Evolutionary conservation across 1,284 basidiomycete species (phyloP), one percentile per base, ranked within the genome.

Genomic region (Tylopilus sp.): DNA sequence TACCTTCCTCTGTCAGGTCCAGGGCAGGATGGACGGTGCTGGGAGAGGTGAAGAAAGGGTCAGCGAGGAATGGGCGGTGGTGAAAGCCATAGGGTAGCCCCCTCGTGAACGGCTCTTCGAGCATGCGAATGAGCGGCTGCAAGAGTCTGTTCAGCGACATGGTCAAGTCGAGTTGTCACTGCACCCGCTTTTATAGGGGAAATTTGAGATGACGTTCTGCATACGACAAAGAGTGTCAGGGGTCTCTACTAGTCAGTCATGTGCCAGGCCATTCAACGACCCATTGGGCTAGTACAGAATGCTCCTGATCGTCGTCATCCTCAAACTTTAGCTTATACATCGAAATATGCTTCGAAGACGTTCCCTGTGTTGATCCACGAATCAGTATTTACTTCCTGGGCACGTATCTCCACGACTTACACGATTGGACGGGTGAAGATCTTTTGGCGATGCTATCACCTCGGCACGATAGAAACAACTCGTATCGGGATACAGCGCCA

Each of bases 401-500:
- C 21, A 36, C 21, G 14, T 43, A 42, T 17, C n/a, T 14, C 7
- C 37, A 37, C 15, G 31, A 67, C 77, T 71, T 58, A 84, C 82
- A 46, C 80, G 72, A 52, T 71, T 71, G 12, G 66, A 54, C 2
- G 74, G 71, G 43, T 74, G 75, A 50, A 77, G 67, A 46, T 83
- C 81, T 58, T 72, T 78, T 7, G 85, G 86, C 8, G 79, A 77
- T 14, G 79, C 73, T 40, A 88, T 75, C 4, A 90, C 88, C 61
- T 88, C 83, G 7, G 88, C 88, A 17, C 85, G 82, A 59, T 91
- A 91, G 70, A 91, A 91, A 63, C 86, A 89, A 57, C 87, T 90
- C 0, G 88, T 91, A 61, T 91, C 88, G 0, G 88, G 88, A 66
- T 90, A 91, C 12, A 91, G 70, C 1, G 85, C 88, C 77, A 91